Base-by-base conservation (phyloP, 2,329 filamentous ascomycete genomes). In the Monilinia aucupariae region DNA sequence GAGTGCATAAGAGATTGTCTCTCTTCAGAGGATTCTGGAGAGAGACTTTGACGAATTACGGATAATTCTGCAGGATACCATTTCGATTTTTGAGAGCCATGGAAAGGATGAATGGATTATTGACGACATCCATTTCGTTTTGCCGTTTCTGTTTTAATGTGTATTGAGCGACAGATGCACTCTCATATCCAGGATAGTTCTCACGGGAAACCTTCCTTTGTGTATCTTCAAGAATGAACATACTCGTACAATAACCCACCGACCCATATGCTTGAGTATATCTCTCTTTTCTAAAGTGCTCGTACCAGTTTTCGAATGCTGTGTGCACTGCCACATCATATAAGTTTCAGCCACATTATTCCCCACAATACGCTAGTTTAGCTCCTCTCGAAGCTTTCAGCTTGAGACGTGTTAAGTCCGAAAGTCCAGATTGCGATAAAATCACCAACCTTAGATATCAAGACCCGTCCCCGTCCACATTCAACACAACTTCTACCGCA, bases 381-480 rank as follows among this genome's bases (percentile, higher is more conserved):
- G 56, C 17, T 48, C 17, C 49, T 51, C 37, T 27, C 51, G 50
- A 50, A 63, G 61, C 61, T 60, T 59, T 48, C 39, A 60, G 45
- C 32, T 48, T 53, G 65, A 67, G 66, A 68, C 64, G 67, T 68
- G 67, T 68, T 68, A 64, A 65, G 64, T 39, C 54, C 45, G 52
- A 59, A 63, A 63, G 55, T 51, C 61, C 53, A 63, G 37, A 63
- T 52, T 50, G 32, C 34, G 34, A 41, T 25, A 56, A 43, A 45
- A 34, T 34, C 12, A 34, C 8, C 12, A 34, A 34, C 34, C 45
- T 12, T 2, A 56, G n/a, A 20, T 56, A 34, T 47, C 27, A 22
- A 34, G 17, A 12, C n/a, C n/a, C n/a, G n/a, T n/a, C n/a, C n/a
- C 20, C 27, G 12, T 56, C 39, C 17, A 8, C 27, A 47, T 45